Evolutionary conservation across 164 flowering plant species (phyloP).

Genomic region (Aristolochia californica): DNA sequence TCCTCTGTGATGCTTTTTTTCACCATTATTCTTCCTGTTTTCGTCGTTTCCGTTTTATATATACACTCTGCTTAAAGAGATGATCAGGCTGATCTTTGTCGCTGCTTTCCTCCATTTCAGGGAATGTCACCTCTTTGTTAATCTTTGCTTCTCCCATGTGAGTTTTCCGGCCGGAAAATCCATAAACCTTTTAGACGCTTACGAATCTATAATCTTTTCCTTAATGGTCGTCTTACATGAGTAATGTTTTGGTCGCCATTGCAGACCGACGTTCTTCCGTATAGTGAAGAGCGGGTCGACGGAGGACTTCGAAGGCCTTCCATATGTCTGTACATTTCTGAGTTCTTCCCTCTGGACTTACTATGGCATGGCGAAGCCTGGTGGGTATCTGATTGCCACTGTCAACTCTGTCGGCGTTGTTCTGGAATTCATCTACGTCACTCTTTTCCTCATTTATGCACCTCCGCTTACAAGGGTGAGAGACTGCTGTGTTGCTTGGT

Average conservation of each 20-base stretch:
- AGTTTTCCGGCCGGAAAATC: background rate
- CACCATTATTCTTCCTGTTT: too few relatives aligned
- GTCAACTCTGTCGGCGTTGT: conserved; percentile 55
- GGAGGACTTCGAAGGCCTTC: conserved; percentile 47
- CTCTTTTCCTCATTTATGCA: conserved; percentile 49
- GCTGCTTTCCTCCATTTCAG: background rate
- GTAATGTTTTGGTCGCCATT: background rate
- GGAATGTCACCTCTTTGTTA: conserved; percentile 1
- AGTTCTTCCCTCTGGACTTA: conserved; percentile 65
- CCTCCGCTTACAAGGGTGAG: conserved; percentile 47
- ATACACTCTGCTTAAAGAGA: background rate
- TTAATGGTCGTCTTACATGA: too few relatives aligned
- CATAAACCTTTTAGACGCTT: background rate
- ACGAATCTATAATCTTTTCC: background rate
- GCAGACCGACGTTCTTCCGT: conserved; percentile 39
- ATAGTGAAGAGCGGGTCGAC: conserved; percentile 61
- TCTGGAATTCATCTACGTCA: conserved; percentile 43
- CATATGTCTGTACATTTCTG: conserved; percentile 52
- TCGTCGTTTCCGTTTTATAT: background rate
- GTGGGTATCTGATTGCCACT: conserved; percentile 42
- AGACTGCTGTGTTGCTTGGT: too few relatives aligned
- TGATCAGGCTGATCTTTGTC: too few relatives aligned
- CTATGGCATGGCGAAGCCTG: conserved; percentile 73
- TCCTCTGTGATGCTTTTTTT: too few relatives aligned
- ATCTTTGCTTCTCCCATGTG: conserved; percentile 4